phyloP scores from a whole-genome alignment of 805 yeast species.

The Kodamaea restingae region DNA sequence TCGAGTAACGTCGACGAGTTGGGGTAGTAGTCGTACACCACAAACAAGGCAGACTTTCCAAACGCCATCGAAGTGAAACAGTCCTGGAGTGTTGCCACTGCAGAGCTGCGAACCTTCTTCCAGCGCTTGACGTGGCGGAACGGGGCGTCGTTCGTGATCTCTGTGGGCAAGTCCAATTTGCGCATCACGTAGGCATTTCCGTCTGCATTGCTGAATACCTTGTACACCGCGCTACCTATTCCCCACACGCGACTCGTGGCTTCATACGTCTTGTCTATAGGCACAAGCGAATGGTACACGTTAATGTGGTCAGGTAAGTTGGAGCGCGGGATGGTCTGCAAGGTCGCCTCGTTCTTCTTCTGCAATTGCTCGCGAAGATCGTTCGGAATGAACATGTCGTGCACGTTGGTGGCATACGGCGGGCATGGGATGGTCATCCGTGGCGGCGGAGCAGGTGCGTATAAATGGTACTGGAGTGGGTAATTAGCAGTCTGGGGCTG shows the following conservation, averaged over 20 bases:
- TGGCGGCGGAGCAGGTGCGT: slow-evolving; percentile 87
- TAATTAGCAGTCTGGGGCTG: slow-evolving; percentile 24
- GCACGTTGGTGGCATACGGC: slow-evolving; percentile 68
- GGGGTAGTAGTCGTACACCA: slow-evolving; percentile 86
- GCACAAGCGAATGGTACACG: slow-evolving; percentile 77
- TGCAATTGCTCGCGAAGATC: slow-evolving; percentile 68
- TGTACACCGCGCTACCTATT: slow-evolving; percentile 60
- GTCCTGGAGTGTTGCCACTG: slow-evolving; percentile 66
- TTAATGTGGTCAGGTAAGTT: slow-evolving; percentile 56
- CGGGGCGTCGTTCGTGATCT: slow-evolving; percentile 48
- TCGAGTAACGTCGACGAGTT: slow-evolving; percentile 67
- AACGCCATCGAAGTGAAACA: slow-evolving; percentile 86
- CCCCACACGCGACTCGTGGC: slow-evolving; percentile 42
- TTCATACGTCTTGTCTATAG: slow-evolving; percentile 54
- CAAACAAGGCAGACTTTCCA: slow-evolving; percentile 59
- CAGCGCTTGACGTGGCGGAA: slow-evolving; percentile 63
- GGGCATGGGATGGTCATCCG: slow-evolving; percentile 55
- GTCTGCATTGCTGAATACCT: slow-evolving; percentile 73
- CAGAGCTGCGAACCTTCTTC: slow-evolving; percentile 48
- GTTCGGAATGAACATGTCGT: slow-evolving; percentile 67
- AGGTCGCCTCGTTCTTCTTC: slow-evolving; percentile 73
- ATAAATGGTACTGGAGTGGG: slow-evolving; percentile 76
- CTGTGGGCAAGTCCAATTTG: slow-evolving; percentile 52
- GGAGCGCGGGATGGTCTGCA: slow-evolving; percentile 54
- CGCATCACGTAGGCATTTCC: slow-evolving; percentile 76